phyloP scores from a whole-genome alignment of 2,329 filamentous ascomycete genomes.

The Pseudohalonectria lignicola region DNA sequence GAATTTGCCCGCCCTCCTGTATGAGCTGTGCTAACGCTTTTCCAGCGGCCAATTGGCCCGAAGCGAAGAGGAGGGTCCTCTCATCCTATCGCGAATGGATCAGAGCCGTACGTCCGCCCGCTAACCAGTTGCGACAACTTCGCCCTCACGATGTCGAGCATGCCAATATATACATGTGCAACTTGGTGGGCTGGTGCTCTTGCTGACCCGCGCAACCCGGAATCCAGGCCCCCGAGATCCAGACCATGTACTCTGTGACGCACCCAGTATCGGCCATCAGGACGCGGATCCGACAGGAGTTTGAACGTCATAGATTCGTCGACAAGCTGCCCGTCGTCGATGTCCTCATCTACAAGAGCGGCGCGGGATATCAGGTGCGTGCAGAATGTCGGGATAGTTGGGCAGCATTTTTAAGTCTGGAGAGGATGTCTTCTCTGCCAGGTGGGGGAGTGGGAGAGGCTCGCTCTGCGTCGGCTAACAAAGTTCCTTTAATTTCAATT shows the following conservation, averaged over 20 bases:
- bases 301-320: conserved; percentile 89
- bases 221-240: conserved; percentile 81
- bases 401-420: no score
- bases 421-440: no score
- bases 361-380: conserved; percentile 84
- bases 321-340: conserved; percentile 82
- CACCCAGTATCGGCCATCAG: conserved; percentile 79
- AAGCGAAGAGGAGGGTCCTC: conserved; percentile 80
- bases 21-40: conserved; percentile 21
- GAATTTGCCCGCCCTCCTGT: conserved; percentile 18
- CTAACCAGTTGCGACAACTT: no score
- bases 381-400: background rate
- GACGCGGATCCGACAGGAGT: conserved; percentile 92
- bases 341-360: conserved; percentile 80
- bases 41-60: conserved; percentile 75
- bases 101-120: conserved; percentile 77
- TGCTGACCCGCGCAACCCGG: background rate
- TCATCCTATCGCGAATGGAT: conserved; percentile 92
- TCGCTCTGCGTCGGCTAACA: no score
- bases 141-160: no score
- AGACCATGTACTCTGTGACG: conserved; percentile 91
- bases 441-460: no score
- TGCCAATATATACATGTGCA: no score
- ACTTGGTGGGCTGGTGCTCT: no score
- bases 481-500: background rate